Base-by-base conservation (phyloP, 768 basidiomycete species). In the Pluteus cervinus region DNA sequence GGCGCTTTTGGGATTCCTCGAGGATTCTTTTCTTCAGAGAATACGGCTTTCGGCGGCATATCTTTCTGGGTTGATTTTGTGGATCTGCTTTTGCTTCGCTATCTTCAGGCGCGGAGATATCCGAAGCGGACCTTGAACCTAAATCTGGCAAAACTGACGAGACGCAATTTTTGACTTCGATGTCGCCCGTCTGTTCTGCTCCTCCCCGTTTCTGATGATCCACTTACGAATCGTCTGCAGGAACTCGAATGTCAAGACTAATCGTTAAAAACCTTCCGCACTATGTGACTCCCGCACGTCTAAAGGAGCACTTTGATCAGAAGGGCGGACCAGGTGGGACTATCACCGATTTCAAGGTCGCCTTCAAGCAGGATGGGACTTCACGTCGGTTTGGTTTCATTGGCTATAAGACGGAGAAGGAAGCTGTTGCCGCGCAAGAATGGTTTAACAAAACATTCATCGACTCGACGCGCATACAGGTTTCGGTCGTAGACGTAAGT, bases 1-100 rank as follows among this genome's bases (percentile, higher is more conserved):
- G 89, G 88, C 3, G 94, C 93, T 60, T 85, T 83, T 16, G 94
- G 94, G 36, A 98, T 98, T 4, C 94, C 94, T 36, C 94, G 69
- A 0, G 91, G 82, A 47, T 93, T 98, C 52, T 79, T 79, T 59
- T 69, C 67, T 29, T 66, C 63, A 10, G 61, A 58, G 33, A 62
- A 59, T 11, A 63, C 53, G 20, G 52, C 40, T 45, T 54, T 57
- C 4, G 17, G 28, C 22, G 28, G 23, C 41, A 42, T 37, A 7
- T 22, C 15, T 5, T 10, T 25, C 26, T 21, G 8, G 26, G 26
- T 9, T 28, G 26, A 28, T 28, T 28, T 28, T 28, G 9, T 9
- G 14, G 26, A 14, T 28, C 14, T 28, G 26, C n/a, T n/a, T n/a
- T n/a, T n/a, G n/a, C n/a, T n/a, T n/a, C n/a, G n/a, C n/a, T n/a